Evolutionary conservation across 768 basidiomycete species (phyloP).

Genomic region (Phallus indusiatus): DNA sequence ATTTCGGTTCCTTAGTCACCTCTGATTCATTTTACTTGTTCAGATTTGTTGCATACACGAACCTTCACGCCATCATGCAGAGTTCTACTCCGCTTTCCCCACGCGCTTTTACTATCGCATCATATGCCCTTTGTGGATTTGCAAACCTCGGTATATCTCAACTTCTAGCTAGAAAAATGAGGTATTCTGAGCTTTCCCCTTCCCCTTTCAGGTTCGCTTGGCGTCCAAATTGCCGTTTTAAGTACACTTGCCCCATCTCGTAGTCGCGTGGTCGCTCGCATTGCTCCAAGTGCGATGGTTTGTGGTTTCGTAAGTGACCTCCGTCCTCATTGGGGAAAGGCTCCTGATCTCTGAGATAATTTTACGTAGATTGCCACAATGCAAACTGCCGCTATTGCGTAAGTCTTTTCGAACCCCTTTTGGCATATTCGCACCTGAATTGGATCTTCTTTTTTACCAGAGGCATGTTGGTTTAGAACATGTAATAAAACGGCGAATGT

Average conservation of each 20-base stretch:
- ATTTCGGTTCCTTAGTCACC: conserved; percentile 15
- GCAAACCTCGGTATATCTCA: conserved; percentile 48
- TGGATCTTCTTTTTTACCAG: neutral
- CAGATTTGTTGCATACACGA: conserved; percentile 24
- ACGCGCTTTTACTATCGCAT: conserved; percentile 74
- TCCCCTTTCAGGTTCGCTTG: conserved; percentile 47
- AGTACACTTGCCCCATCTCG: conserved; percentile 60
- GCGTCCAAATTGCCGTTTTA: conserved; percentile 78
- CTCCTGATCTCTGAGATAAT: neutral
- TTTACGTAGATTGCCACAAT: conserved; percentile 26
- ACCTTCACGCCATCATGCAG: conserved; percentile 39
- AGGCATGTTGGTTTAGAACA: neutral
- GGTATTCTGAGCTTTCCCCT: neutral
- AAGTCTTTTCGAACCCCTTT: conserved; percentile 18
- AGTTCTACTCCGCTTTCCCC: conserved; percentile 46
- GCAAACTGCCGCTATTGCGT: conserved; percentile 53
- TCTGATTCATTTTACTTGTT: neutral
- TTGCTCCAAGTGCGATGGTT: conserved; percentile 60
- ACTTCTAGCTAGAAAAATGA: neutral
- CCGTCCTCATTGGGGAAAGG: neutral
- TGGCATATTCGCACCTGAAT: neutral
- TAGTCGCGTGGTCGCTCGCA: conserved; percentile 57
- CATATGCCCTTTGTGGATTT: conserved; percentile 87
- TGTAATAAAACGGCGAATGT: too few relatives aligned
- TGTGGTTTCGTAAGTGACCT: conserved; percentile 52